Percentiles rank a stretch among this genome's conserved stretches.
phyloP scores from a whole-genome alignment of 441 rosid genomes.

The Adansonia madagascariensis region DNA sequence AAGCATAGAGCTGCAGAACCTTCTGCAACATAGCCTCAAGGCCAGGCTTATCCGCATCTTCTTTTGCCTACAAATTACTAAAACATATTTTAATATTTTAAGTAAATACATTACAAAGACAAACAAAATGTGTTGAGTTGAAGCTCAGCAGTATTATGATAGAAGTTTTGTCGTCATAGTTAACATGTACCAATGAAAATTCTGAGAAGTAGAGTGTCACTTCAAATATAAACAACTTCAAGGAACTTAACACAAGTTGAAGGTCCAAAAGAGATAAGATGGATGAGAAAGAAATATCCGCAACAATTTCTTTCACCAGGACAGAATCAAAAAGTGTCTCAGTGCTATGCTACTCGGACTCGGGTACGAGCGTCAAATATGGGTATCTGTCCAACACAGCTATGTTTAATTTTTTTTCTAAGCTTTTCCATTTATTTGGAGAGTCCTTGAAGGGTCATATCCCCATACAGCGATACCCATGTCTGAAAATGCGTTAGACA shows the following conservation, averaged over 20 bases:
- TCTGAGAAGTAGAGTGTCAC: not conserved
- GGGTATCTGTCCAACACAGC: too few relatives aligned
- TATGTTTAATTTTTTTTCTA: too few relatives aligned
- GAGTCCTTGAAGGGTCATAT: too few relatives aligned
- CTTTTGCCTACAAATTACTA: slow-evolving; percentile 64
- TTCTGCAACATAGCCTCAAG: slow-evolving; percentile 91
- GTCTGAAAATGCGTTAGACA: too few relatives aligned
- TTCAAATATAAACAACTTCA: not conserved
- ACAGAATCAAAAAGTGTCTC: slow-evolving; percentile 3
- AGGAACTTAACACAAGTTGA: not conserved
- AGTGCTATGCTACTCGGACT: too few relatives aligned
- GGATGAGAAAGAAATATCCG: not conserved
- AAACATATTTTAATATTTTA: slow-evolving; percentile 4
- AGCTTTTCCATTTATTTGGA: too few relatives aligned
- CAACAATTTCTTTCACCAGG: not conserved
- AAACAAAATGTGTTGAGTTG: not conserved
- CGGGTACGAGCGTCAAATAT: too few relatives aligned
- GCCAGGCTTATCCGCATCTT: slow-evolving; percentile 90
- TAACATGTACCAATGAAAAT: not conserved
- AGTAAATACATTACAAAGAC: not conserved
- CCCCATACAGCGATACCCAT: too few relatives aligned
- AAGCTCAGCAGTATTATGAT: not conserved
- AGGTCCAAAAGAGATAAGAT: slow-evolving; percentile 11
- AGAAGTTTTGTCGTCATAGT: not conserved
- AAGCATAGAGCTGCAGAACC: slow-evolving; percentile 88